Conservation (phyloP, 768 basidiomycete species). For the Pholiota microspora region DNA sequence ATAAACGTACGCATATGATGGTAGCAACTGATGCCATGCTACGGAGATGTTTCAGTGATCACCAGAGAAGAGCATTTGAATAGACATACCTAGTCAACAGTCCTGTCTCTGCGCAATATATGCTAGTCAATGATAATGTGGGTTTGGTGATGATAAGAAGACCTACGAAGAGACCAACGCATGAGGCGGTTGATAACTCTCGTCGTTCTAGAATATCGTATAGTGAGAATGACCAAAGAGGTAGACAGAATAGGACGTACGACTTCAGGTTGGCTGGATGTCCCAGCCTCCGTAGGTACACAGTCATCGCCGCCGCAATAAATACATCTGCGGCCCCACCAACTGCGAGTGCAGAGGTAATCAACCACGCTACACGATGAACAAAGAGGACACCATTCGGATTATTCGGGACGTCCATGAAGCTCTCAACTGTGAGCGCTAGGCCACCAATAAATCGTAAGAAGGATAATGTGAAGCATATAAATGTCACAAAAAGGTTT, state of each 20-base stretch:
- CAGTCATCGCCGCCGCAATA: conserved; percentile 12
- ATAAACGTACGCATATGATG: conserved; percentile 10
- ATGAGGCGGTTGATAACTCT: conserved; percentile 15
- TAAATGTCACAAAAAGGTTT: background rate
- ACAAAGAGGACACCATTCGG: conserved; percentile 14
- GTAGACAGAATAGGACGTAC: background rate
- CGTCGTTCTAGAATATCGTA: conserved; percentile 5
- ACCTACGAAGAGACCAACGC: conserved; percentile 17
- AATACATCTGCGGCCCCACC: conserved; percentile 13
- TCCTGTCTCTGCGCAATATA: conserved; percentile 11
- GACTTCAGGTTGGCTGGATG: conserved; percentile 10
- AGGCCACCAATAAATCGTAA: conserved; percentile 16
- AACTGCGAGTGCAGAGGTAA: conserved; percentile 13
- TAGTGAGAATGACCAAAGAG: background rate
- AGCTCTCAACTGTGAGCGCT: conserved; percentile 6
- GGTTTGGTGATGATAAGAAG: no score
- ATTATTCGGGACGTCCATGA: conserved; percentile 12
- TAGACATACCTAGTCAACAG: conserved; percentile 10
- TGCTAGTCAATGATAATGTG: background rate
- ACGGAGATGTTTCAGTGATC: background rate
- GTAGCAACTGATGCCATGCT: conserved; percentile 13
- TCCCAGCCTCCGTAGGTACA: conserved; percentile 8
- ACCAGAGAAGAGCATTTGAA: no score
- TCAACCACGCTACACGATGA: conserved; percentile 12
- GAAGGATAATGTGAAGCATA: conserved; percentile 6